These are phyloP conservation scores for Pezicula radicicola DNA, from an alignment of 2,329 filamentous ascomycete species.

Conservation along the genomic window DNA sequence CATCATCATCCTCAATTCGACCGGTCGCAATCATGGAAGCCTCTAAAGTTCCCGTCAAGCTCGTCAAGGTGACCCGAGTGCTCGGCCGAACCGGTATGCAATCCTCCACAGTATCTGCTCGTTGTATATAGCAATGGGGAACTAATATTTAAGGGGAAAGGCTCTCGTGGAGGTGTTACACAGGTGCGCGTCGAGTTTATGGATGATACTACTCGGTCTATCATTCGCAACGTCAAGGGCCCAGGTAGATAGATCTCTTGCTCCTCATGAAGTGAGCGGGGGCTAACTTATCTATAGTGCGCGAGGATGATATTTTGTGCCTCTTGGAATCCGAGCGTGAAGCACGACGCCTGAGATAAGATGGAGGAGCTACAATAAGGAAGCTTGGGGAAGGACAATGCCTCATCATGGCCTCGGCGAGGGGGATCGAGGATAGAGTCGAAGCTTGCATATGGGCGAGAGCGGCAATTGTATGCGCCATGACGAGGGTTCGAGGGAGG, in stretches of 20 bases:
- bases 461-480: no score
- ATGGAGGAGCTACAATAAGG: constrained; percentile 12
- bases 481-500: no score
- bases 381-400: constrained; percentile 2
- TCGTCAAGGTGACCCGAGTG: constrained; percentile 98
- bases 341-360: constrained; percentile 95
- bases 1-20: neutral
- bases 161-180: constrained; percentile 99
- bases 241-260: constrained; percentile 74
- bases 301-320: constrained; percentile 96
- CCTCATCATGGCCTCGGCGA: no score
- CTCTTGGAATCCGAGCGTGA: constrained; percentile 99
- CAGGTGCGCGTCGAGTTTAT: constrained; percentile 99
- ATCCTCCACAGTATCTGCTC: no score
- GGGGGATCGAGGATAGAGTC: no score
- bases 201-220: constrained; percentile 97
- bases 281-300: constrained; percentile 41
- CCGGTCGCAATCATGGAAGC: constrained; percentile 68
- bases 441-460: no score
- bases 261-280: no score
- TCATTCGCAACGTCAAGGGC: constrained; percentile 99
- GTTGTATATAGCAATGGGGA: constrained; percentile 1
- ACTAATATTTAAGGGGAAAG: constrained; percentile 40
- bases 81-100: constrained; percentile 94
- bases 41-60: constrained; percentile 95